Evolutionary conservation across 2,329 filamentous ascomycete species (phyloP).

Genomic region (Elsinoe arachidis): DNA sequence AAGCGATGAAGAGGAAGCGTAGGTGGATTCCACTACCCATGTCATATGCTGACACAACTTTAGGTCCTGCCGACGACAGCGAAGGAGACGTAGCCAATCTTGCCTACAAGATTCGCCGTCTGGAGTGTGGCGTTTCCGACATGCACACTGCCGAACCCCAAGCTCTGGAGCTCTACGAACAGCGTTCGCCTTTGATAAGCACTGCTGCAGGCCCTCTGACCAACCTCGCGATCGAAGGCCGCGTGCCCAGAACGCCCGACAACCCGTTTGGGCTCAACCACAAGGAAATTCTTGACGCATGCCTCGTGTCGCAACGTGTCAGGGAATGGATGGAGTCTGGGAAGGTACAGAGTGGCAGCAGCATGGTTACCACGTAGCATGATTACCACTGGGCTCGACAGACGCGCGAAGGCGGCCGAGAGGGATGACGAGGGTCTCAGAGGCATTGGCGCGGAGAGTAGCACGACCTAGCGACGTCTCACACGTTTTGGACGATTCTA

Average conservation of each 20-base stretch:
- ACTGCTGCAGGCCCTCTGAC: no score
- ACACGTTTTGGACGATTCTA: no score
- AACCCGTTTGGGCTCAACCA: background rate
- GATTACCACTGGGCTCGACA: no score
- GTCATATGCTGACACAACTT: background rate
- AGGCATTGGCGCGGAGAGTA: no score
- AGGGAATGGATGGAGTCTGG: background rate
- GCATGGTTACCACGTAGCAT: no score
- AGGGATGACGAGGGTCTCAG: no score
- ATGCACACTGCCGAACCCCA: background rate
- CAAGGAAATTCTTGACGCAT: background rate
- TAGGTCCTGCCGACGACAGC: background rate
- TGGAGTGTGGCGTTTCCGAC: background rate
- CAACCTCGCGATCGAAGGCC: no score
- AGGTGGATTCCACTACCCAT: background rate
- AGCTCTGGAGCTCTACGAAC: no score
- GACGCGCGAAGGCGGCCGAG: no score
- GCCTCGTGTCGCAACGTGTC: background rate
- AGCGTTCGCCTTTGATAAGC: no score
- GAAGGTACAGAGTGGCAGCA: no score
- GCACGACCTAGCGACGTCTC: no score
- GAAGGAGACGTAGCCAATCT: background rate
- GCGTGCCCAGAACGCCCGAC: background rate
- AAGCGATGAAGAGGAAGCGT: background rate
- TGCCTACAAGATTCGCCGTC: background rate